These are phyloP conservation scores for Daldinia grandis DNA, from an alignment of 495 filamentous ascomycete genomes.

Conservation along the genomic window DNA sequence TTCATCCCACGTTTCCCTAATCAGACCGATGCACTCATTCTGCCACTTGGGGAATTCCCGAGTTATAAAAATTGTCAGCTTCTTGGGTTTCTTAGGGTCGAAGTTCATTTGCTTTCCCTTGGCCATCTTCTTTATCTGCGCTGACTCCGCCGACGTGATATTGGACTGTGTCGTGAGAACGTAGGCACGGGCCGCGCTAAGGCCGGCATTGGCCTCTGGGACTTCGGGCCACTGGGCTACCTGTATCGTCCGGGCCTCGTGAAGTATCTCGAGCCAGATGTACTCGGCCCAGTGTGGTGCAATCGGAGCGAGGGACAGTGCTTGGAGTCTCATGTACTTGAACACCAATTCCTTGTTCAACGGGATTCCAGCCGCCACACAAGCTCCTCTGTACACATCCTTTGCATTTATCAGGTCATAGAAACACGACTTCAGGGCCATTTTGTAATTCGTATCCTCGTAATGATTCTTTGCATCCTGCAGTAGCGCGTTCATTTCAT, in stretches of 20 bases:
- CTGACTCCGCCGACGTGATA: slow-evolving; percentile 87
- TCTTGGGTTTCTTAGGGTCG: slow-evolving; percentile 90
- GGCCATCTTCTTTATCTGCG: slow-evolving; percentile 80
- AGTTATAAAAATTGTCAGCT: slow-evolving; percentile 85
- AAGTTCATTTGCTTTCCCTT: slow-evolving; percentile 86
- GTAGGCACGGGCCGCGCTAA: slow-evolving; percentile 82
- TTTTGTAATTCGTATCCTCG: slow-evolving; percentile 83
- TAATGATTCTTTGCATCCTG: slow-evolving; percentile 79
- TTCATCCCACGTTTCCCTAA: slow-evolving; percentile 60
- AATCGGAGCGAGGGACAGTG: slow-evolving; percentile 70
- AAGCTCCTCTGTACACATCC: slow-evolving; percentile 89
- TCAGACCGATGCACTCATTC: slow-evolving; percentile 83
- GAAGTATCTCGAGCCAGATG: slow-evolving; percentile 88
- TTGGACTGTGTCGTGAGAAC: slow-evolving; percentile 75
- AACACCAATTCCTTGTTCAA: slow-evolving; percentile 82
- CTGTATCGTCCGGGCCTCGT: slow-evolving; percentile 79
- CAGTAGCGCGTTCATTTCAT: slow-evolving; percentile 89
- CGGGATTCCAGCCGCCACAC: slow-evolving; percentile 73
- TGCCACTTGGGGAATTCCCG: slow-evolving; percentile 87
- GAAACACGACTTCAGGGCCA: slow-evolving; percentile 86
- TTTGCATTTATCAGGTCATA: slow-evolving; percentile 87
- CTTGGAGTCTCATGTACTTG: slow-evolving; percentile 88
- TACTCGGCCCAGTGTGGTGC: slow-evolving; percentile 96
- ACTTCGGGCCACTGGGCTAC: slow-evolving; percentile 78
- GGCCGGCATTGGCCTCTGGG: slow-evolving; percentile 64